Evolutionary conservation across 139 green algal species (phyloP).

Genomic region (Pleodorina starrii): DNA sequence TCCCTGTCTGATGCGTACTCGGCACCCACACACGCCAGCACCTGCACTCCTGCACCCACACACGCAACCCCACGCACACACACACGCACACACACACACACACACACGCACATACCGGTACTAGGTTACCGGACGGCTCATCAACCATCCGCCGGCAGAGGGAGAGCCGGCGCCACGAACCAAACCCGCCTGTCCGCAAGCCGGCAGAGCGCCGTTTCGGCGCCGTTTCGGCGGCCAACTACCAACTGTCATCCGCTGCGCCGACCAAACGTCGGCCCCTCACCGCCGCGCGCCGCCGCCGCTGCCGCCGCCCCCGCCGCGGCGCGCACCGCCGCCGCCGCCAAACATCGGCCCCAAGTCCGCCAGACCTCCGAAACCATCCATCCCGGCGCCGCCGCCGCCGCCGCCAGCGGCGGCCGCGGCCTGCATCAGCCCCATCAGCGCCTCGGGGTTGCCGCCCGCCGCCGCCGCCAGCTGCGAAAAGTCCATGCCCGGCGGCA

Average conservation of each 20-base stretch:
- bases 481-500: conserved; percentile 31
- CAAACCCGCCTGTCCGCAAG: neutral
- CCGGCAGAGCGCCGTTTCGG: neutral
- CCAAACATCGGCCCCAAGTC: conserved; percentile 18
- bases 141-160: neutral
- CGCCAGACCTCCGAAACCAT: neutral
- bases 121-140: neutral
- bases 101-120: neutral
- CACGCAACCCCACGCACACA: neutral
- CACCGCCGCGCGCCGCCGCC: neutral
- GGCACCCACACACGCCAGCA: too few relatives aligned
- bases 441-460: neutral
- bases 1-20: neutral
- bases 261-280: too few relatives aligned
- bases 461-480: conserved; percentile 28
- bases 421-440: neutral
- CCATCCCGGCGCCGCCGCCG: neutral
- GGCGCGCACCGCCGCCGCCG: neutral
- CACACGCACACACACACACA: neutral
- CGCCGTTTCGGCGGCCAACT: neutral
- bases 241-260: neutral
- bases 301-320: neutral
- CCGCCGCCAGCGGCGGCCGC: neutral
- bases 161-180: neutral
- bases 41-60: neutral